A percentile compares a stretch with the other conserved stretches of the same genome.
phyloP scores from a whole-genome alignment of 2,329 filamentous ascomycete species.

The Amphichorda felina region DNA sequence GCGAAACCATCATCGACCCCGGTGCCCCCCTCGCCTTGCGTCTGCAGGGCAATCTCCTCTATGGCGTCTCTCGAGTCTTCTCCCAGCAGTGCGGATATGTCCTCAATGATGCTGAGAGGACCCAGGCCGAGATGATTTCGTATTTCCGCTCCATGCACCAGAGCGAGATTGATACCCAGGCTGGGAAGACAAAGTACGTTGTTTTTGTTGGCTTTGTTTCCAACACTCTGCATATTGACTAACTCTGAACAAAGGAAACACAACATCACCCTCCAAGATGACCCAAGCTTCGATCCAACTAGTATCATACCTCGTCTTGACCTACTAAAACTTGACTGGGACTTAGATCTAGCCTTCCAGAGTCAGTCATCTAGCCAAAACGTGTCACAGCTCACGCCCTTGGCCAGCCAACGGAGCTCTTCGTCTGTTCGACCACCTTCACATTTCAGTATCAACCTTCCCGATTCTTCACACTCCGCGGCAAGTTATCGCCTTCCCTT shows the following conservation, averaged over 20 bases:
- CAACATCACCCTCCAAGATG: constrained; percentile 68
- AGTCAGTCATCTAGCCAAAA: constrained; percentile 22
- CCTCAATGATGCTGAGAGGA: constrained; percentile 65
- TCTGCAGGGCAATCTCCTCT: constrained; percentile 79
- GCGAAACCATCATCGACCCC: constrained; percentile 70
- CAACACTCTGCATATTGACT: constrained; percentile 9
- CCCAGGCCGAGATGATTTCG: constrained; percentile 60
- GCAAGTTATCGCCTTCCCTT: constrained; percentile 18
- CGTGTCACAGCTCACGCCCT: constrained; percentile 29
- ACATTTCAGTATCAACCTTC: constrained; percentile 8
- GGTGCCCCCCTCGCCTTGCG: constrained; percentile 81
- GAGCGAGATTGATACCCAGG: constrained; percentile 55
- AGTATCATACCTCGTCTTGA: constrained; percentile 18
- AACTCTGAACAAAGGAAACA: constrained; percentile 42
- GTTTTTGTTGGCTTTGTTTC: constrained; percentile 14
- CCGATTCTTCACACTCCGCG: constrained; percentile 20
- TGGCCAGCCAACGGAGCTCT: constrained; percentile 2
- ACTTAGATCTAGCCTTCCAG: constrained; percentile 14
- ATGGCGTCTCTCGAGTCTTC: constrained; percentile 76
- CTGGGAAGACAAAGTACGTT: constrained; percentile 59
- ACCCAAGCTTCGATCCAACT: constrained; percentile 55
- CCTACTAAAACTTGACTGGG: constrained; percentile 21
- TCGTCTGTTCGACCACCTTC: not conserved
- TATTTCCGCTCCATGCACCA: constrained; percentile 44
- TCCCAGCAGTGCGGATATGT: constrained; percentile 80